Evolutionary conservation across 768 basidiomycete genomes (phyloP).

Genomic region (Cystobasidium onofrii): DNA sequence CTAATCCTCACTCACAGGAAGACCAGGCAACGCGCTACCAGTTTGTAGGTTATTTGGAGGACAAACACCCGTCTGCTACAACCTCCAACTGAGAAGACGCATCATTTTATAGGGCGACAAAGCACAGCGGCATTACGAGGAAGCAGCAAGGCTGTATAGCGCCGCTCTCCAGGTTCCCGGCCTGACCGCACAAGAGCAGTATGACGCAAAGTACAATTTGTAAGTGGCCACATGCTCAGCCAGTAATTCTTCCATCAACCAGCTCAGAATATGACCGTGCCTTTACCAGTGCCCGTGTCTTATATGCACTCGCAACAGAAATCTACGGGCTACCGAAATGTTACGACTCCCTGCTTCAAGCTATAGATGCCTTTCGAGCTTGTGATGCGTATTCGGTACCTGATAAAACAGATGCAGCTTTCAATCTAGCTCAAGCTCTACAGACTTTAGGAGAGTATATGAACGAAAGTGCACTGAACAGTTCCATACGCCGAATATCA

Average conservation of each 20-base stretch:
- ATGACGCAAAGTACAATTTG: constrained; percentile 22
- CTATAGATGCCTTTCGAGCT: not conserved
- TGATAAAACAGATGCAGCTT: constrained; percentile 18
- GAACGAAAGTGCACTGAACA: not conserved
- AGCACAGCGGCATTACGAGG: constrained; percentile 13
- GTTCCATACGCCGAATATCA: not conserved
- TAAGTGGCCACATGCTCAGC: not conserved
- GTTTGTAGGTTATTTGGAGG: constrained; percentile 11
- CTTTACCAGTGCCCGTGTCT: not conserved
- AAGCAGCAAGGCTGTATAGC: not conserved
- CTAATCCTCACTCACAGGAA: not conserved
- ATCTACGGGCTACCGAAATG: not conserved
- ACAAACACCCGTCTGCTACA: not conserved
- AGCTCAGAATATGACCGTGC: too few relatives aligned
- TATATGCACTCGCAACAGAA: constrained; percentile 21
- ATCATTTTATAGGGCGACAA: constrained; percentile 15
- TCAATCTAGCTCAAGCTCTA: constrained; percentile 25
- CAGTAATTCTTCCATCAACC: not conserved
- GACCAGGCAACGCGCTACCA: constrained; percentile 20
- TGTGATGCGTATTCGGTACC: not conserved
- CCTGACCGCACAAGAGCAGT: not conserved
- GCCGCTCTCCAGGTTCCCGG: not conserved
- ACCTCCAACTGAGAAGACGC: not conserved
- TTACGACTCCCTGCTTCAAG: not conserved
- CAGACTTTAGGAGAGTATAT: constrained; percentile 23